Base-by-base conservation (phyloP, 2,329 filamentous ascomycete genomes). In the Seiridium unicorne region DNA sequence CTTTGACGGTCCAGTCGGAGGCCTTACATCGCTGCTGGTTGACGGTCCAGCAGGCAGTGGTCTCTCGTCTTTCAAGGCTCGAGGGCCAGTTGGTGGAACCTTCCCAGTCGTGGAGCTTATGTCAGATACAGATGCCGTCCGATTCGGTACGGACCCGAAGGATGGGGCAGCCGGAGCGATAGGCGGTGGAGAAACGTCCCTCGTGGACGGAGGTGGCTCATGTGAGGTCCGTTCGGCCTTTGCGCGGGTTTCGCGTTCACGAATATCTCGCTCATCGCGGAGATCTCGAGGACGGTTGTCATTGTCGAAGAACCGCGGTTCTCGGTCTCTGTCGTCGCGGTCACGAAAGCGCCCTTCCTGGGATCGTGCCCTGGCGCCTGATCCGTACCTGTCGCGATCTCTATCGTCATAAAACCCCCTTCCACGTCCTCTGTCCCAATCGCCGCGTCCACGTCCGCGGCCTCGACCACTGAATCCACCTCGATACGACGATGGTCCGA, bases 261-360 rank as follows among this genome's bases (percentile, higher is more conserved):
- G 69, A 26, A 61, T 47, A 56, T 85, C 83, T 44, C 84, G 82
- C 9, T 85, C 83, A 62, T 86, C 83, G 55, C 83, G 76, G 61
- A 71, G 73, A 62, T 82, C 81, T 59, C 80, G 76, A 48, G 69
- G 64, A 9, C 74, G 73, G 35, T 70, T 62, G 56, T 79, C 76
- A 11, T 68, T 58, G 34, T 78, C 77, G 26, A 72, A 64, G 47
- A 72, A 72, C 60, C 77, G 71, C 55, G 54, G 68, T 18, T 77
- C 73, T 51, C 69, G 69, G 48, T 77, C 75, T 40, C 74, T 74
- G 49, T 77, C 74, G 40, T 79, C 77, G 57, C 72, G 77, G 5
- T 86, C 84, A 51, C 84, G 79, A 26, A 83, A 85, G 40, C 84
- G 83, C 60, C 86, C 84, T 68, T 88, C 86, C 68, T 88, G 84